Evolutionary conservation across 2,329 filamentous ascomycete genomes (phyloP).

Genomic region (Fusarium tuaranense): DNA sequence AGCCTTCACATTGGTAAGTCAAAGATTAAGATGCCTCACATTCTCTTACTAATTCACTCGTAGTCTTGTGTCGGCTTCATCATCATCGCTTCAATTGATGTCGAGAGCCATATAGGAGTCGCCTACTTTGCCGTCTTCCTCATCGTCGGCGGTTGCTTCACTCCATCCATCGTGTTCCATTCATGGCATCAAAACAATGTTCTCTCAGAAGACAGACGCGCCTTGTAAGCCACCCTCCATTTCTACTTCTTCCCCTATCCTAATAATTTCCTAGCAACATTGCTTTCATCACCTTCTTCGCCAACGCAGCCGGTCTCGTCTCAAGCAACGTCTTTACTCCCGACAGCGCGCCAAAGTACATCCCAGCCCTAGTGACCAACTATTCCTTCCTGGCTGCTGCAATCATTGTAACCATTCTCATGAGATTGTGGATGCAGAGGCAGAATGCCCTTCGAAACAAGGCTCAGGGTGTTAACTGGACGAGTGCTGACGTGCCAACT

Average conservation of each 20-base stretch:
- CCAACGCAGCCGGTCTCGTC: not conserved
- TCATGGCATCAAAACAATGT: not conserved
- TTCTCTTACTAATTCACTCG: not conserved
- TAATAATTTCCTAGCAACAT: not conserved
- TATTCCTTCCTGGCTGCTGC: not conserved
- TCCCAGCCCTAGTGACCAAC: not conserved
- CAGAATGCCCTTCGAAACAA: not conserved
- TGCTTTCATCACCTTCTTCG: constrained; percentile 5
- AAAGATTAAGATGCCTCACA: not conserved
- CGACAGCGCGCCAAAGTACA: constrained; percentile 1
- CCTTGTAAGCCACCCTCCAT: not conserved
- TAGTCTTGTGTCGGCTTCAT: not conserved
- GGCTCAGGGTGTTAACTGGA: not conserved
- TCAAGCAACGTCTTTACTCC: constrained; percentile 3
- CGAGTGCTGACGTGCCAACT: not conserved
- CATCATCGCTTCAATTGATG: not conserved
- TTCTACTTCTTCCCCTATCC: not conserved
- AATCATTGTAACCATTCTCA: not conserved
- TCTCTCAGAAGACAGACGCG: not conserved
- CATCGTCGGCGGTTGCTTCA: not conserved
- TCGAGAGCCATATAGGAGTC: not conserved
- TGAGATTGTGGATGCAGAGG: not conserved
- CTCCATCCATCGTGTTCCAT: not conserved
- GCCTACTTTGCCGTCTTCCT: not conserved
- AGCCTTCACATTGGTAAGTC: not conserved